These are phyloP conservation scores for Aspergillus thermomutatus DNA, from an alignment of 2,329 filamentous ascomycete genomes.

Conservation along the genomic window DNA sequence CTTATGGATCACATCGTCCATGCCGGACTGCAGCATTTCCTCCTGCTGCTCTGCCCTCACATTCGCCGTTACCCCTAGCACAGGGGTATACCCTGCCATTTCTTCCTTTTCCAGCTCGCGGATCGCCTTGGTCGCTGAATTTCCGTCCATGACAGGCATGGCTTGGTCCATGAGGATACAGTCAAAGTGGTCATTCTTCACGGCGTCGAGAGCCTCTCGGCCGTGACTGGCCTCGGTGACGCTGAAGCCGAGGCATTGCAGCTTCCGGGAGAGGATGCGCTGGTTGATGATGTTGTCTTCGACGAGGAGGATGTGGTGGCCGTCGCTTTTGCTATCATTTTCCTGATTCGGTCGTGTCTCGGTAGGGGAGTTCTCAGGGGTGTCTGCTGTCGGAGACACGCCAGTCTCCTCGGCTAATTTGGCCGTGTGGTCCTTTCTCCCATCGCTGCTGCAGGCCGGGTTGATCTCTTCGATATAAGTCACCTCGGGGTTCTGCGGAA, in stretches of 20 bases:
- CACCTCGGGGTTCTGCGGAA: slow-evolving; percentile 12
- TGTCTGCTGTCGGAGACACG: neutral
- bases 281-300: slow-evolving; percentile 47
- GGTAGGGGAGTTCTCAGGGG: neutral
- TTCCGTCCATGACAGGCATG: slow-evolving; percentile 81
- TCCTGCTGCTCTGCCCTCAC: slow-evolving; percentile 71
- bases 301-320: slow-evolving; percentile 35
- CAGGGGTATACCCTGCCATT: slow-evolving; percentile 22
- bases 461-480: slow-evolving; percentile 8
- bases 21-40: slow-evolving; percentile 67
- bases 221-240: slow-evolving; percentile 39
- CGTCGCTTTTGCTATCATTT: neutral
- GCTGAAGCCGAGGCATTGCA: slow-evolving; percentile 34
- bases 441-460: slow-evolving; percentile 4
- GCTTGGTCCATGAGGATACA: slow-evolving; percentile 78
- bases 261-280: slow-evolving; percentile 35
- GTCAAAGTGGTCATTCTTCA: slow-evolving; percentile 43
- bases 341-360: neutral
- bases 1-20: slow-evolving; percentile 76
- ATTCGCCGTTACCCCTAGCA: slow-evolving; percentile 61
- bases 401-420: slow-evolving; percentile 4
- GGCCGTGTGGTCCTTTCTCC: slow-evolving; percentile 7
- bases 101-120: slow-evolving; percentile 63
- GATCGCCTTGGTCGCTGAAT: slow-evolving; percentile 68
- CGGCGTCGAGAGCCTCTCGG: slow-evolving; percentile 42